These are phyloP conservation scores for Carex kokanica DNA, from an alignment of 176 grass and related monocot genomes.

Conservation along the genomic window DNA sequence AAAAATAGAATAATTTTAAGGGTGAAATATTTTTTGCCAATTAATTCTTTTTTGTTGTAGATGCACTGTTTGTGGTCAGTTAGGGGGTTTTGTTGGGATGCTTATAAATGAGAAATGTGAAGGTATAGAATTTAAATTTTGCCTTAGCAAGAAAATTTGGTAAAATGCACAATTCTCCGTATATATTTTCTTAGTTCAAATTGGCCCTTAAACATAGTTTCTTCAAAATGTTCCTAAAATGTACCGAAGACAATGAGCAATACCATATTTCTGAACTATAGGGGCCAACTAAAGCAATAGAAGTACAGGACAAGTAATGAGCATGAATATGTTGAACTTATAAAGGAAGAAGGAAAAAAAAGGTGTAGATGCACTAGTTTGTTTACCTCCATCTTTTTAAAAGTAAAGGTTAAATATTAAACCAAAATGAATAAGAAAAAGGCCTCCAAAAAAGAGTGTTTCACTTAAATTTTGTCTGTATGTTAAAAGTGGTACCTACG, in stretches of 20 bases:
- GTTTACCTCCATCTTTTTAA: not conserved
- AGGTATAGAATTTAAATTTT: not conserved
- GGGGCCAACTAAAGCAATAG: not conserved
- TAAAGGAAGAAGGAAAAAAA: slow-evolving; percentile 20
- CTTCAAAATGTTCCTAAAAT: not conserved
- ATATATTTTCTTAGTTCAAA: not conserved
- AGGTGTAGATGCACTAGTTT: not conserved
- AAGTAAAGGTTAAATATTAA: slow-evolving; percentile 7
- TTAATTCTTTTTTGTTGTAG: not conserved
- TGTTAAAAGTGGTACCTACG: slow-evolving; percentile 56
- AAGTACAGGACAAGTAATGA: not conserved
- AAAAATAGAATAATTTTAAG: slow-evolving; percentile 3
- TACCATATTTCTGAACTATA: slow-evolving; percentile 26
- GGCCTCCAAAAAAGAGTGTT: slow-evolving; percentile 6
- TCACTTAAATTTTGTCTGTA: slow-evolving; percentile 23
- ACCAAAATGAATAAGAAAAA: slow-evolving; percentile 19
- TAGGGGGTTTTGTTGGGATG: not conserved
- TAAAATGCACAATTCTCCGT: not conserved
- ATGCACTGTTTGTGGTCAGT: not conserved
- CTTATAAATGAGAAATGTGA: not conserved
- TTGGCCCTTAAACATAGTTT: not conserved
- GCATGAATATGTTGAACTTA: not conserved
- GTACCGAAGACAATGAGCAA: slow-evolving; percentile 4
- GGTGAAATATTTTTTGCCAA: not conserved
- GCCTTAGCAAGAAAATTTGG: not conserved